phyloP scores from a whole-genome alignment of 1,284 basidiomycete genomes.

The Spongispora temasekensis region DNA sequence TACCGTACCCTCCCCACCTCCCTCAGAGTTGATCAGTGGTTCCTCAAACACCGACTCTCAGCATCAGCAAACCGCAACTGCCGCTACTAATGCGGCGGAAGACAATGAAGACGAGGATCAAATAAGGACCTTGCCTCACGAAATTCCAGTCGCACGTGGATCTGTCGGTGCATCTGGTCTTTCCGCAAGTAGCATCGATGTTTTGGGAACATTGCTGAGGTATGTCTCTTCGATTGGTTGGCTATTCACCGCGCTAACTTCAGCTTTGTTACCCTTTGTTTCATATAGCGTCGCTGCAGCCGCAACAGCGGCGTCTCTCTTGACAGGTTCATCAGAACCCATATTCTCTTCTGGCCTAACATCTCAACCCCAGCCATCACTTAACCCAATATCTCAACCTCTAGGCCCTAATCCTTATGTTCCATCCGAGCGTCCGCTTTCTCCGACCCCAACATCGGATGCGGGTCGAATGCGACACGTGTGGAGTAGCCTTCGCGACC shows the following conservation, averaged over 20 bases:
- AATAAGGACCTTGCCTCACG: slow-evolving; percentile 13
- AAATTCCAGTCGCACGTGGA: slow-evolving; percentile 25
- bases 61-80: slow-evolving; percentile 4
- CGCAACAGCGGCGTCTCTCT: slow-evolving; percentile 75
- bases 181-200: slow-evolving; percentile 74
- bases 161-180: slow-evolving; percentile 35
- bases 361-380: slow-evolving; percentile 20
- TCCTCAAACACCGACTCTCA: slow-evolving; percentile 9
- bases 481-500: slow-evolving; percentile 66
- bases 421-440: slow-evolving; percentile 43
- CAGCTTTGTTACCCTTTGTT: background rate
- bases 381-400: slow-evolving; percentile 14
- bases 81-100: slow-evolving; percentile 1
- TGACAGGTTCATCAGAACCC: slow-evolving; percentile 61
- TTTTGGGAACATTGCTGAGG: slow-evolving; percentile 80
- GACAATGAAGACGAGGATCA: slow-evolving; percentile 19
- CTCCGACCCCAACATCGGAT: slow-evolving; percentile 51
- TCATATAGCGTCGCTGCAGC: slow-evolving; percentile 67
- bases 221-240: slow-evolving; percentile 30
- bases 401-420: slow-evolving; percentile 14
- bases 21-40: slow-evolving; percentile 7
- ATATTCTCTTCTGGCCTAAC: slow-evolving; percentile 55
- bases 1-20: slow-evolving; percentile 14
- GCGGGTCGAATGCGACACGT: slow-evolving; percentile 54
- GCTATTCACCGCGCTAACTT: background rate